Evolutionary conservation across 2,329 filamentous ascomycete genomes (phyloP).

Genomic region (Fusarium vanettenii): DNA sequence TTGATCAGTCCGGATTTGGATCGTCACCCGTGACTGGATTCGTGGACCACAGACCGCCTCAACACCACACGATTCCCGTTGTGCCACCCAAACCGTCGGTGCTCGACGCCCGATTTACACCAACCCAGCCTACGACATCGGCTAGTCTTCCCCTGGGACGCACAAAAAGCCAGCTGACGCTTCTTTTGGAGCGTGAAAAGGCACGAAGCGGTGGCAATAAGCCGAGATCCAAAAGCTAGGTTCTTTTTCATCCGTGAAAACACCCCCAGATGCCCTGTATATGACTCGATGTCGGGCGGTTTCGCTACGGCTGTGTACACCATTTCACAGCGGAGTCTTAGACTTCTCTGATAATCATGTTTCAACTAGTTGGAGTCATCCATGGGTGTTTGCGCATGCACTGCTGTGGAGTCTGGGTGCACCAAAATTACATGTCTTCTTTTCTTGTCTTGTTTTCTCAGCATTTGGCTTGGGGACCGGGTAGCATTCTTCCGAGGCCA

Average conservation of each 20-base stretch:
- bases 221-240: conserved; percentile 43
- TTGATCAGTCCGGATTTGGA: conserved; percentile 51
- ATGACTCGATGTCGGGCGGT: conserved; percentile 8
- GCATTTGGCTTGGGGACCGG: neutral
- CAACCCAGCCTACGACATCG: conserved; percentile 60
- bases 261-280: conserved; percentile 3
- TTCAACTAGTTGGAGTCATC: neutral
- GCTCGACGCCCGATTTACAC: conserved; percentile 56
- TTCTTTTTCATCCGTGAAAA: conserved; percentile 16
- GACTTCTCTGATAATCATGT: conserved; percentile 2
- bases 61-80: conserved; percentile 41
- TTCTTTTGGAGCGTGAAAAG: conserved; percentile 67
- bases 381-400: neutral
- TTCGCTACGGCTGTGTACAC: conserved; percentile 9
- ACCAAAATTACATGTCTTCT: conserved; percentile 4
- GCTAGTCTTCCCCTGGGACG: conserved; percentile 63
- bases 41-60: conserved; percentile 29
- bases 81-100: conserved; percentile 41
- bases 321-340: neutral
- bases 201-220: conserved; percentile 47
- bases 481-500: neutral
- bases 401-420: conserved; percentile 21
- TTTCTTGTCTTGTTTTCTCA: conserved; percentile 2
- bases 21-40: conserved; percentile 45
- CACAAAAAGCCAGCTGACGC: conserved; percentile 69